phyloP scores from a whole-genome alignment of 805 yeast genomes.

The Candida anglica region DNA sequence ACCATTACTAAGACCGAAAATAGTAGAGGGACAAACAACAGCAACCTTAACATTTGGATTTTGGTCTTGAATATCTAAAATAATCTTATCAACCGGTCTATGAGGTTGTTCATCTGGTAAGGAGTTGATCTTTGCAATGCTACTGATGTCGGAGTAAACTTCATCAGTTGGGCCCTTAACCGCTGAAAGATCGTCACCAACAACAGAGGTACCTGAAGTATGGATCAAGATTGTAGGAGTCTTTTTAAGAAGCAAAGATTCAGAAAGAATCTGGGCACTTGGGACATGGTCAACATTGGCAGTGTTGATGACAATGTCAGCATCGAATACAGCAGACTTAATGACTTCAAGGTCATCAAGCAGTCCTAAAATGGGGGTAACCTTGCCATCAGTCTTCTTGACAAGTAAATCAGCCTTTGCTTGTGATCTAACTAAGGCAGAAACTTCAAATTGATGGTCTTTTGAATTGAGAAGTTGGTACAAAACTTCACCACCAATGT shows the following conservation, averaged over 20 bases:
- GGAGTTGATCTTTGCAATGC: conserved; percentile 21
- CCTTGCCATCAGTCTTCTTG: conserved; percentile 9
- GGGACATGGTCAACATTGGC: conserved; percentile 26
- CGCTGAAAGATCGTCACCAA: conserved; percentile 15
- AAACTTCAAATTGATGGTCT: conserved; percentile 11
- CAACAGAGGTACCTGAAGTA: conserved; percentile 32
- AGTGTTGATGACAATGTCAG: conserved; percentile 28
- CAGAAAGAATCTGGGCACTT: conserved; percentile 15
- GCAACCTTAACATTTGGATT: conserved; percentile 26
- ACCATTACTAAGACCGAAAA: conserved; percentile 30
- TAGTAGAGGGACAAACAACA: conserved; percentile 29
- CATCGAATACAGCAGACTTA: conserved; percentile 11
- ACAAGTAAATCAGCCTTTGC: conserved; percentile 13
- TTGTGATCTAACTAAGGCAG: conserved; percentile 19
- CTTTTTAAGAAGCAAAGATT: conserved; percentile 15
- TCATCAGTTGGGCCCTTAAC: conserved; percentile 12
- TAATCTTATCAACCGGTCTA: conserved; percentile 25
- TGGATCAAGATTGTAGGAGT: conserved; percentile 23
- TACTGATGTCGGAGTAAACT: conserved; percentile 17
- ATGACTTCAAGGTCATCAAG: conserved; percentile 15
- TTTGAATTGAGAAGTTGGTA: conserved; percentile 15
- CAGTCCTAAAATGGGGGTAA: conserved; percentile 19
- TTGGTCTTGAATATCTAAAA: conserved; percentile 21
- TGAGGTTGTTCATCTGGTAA: conserved; percentile 25
- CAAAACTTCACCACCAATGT: conserved; percentile 25